Conservation (phyloP, 768 basidiomycete genomes). For the Nidularia pulvinata region DNA sequence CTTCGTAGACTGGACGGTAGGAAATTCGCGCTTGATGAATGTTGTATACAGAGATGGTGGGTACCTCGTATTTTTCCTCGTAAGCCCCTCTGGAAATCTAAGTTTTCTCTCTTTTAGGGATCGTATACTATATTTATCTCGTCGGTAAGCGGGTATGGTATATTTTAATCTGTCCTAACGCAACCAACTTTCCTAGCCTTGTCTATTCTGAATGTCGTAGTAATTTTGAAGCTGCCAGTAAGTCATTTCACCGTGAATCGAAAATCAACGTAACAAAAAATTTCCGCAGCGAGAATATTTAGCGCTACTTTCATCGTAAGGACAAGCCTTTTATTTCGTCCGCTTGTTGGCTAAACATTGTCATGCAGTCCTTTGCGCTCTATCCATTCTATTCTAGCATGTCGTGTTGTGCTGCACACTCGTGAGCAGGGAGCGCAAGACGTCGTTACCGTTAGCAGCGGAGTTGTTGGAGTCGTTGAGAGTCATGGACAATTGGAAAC, state of each 20-base stretch:
- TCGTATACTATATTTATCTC: conserved; percentile 4
- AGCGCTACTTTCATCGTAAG: background rate
- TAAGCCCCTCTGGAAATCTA: too few species aligned
- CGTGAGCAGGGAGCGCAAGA: background rate
- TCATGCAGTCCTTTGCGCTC: conserved; percentile 3
- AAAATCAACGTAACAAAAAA: too few species aligned
- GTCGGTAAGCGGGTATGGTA: conserved; percentile 4
- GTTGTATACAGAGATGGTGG: conserved; percentile 5
- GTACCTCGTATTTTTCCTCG: background rate
- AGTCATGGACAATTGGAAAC: too few species aligned
- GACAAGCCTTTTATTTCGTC: too few species aligned
- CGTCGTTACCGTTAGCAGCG: too few species aligned
- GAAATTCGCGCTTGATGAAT: conserved; percentile 3
- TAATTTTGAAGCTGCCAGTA: background rate
- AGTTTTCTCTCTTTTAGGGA: background rate
- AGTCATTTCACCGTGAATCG: background rate
- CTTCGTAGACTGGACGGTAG: background rate
- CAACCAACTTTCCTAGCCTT: too few species aligned
- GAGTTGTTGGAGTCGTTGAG: too few species aligned
- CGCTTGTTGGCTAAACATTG: background rate
- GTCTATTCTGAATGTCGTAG: background rate
- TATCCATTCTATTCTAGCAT: conserved; percentile 3
- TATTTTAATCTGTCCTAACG: too few species aligned
- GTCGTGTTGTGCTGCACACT: conserved; percentile 4
- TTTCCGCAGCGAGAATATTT: background rate